Conservation (phyloP, 2,329 filamentous ascomycete species). For the Penicillium aurantiogriseum region DNA sequence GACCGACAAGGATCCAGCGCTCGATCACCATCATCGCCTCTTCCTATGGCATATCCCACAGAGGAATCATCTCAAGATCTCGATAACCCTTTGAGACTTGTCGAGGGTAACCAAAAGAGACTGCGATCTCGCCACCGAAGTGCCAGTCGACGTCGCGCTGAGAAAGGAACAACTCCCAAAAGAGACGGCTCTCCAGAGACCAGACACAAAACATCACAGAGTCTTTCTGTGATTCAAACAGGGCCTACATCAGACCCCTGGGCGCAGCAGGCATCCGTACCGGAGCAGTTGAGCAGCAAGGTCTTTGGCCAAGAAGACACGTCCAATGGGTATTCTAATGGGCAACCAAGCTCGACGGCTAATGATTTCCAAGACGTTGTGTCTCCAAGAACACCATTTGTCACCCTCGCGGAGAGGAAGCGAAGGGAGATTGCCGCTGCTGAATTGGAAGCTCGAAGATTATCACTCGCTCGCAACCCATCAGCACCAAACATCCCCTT, state of each 20-base stretch:
- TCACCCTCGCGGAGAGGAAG: constrained; percentile 59
- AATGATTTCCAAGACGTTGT: constrained; percentile 26
- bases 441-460: constrained; percentile 83
- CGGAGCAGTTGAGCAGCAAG: constrained; percentile 14
- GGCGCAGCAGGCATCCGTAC: constrained; percentile 28
- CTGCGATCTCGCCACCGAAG: constrained; percentile 53
- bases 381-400: constrained; percentile 23
- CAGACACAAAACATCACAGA: constrained; percentile 39
- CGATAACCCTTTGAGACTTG: constrained; percentile 57
- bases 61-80: constrained; percentile 56
- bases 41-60: constrained; percentile 62
- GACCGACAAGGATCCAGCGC: constrained; percentile 58
- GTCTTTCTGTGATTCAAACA: constrained; percentile 25
- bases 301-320: constrained; percentile 10
- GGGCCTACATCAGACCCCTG: neutral
- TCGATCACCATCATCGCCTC: constrained; percentile 75
- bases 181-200: constrained; percentile 50
- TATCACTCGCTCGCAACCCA: constrained; percentile 76
- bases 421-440: constrained; percentile 75
- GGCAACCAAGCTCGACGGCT: constrained; percentile 8
- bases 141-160: constrained; percentile 47
- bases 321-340: constrained; percentile 8
- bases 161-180: constrained; percentile 44
- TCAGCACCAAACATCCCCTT: constrained; percentile 78
- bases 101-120: constrained; percentile 46